Percentiles rank a stretch among this genome's conserved stretches.
phyloP scores from a whole-genome alignment of 2,329 filamentous ascomycete genomes.

The Geoglossum cookeanum region DNA sequence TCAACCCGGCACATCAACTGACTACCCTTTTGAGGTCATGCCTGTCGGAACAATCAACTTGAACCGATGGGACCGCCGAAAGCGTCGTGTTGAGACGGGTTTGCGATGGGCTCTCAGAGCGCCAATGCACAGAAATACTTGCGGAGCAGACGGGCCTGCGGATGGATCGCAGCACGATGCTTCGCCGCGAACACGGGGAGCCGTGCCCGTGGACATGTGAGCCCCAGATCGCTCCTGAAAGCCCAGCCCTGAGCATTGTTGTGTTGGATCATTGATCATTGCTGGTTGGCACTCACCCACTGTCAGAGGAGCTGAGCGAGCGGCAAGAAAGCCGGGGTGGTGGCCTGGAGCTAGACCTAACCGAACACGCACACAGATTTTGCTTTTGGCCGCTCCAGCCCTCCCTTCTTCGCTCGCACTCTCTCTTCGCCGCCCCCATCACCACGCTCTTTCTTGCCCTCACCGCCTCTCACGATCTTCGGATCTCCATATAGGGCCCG shows the following conservation, averaged over 20 bases:
- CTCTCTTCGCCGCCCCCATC: not conserved
- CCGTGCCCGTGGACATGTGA: too few species aligned
- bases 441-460: not conserved
- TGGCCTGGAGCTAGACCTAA: not conserved
- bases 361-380: not conserved
- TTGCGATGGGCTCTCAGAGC: not conserved
- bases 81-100: not conserved
- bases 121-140: too few species aligned
- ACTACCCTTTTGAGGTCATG: not conserved
- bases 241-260: too few species aligned
- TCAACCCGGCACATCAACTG: not conserved
- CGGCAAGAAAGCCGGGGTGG: not conserved
- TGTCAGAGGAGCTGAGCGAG: not conserved
- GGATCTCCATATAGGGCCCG: slow-evolving; percentile 3
- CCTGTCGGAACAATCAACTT: not conserved
- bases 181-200: too few species aligned
- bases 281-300: not conserved
- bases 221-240: too few species aligned
- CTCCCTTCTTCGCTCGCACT: not conserved
- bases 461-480: slow-evolving; percentile 2
- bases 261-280: not conserved
- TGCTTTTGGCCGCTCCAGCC: not conserved
- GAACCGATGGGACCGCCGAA: not conserved
- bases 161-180: too few species aligned
- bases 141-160: too few species aligned